Conservation (phyloP, 345 rosid genomes). For the Lenwebbia sp. region DNA sequence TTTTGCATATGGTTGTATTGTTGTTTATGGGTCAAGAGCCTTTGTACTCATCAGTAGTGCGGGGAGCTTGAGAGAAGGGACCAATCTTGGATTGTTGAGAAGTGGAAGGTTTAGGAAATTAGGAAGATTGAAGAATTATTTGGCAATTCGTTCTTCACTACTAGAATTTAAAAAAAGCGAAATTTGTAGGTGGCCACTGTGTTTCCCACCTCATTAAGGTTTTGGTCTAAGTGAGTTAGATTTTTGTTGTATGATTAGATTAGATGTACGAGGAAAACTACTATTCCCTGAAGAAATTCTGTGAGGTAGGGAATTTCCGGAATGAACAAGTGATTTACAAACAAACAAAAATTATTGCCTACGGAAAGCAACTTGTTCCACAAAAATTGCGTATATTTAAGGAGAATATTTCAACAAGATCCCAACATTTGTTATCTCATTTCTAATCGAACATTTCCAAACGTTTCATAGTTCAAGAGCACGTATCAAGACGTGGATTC, state of each 20-base stretch:
- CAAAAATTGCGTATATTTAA: too few relatives aligned
- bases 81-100: not conserved
- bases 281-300: too few relatives aligned
- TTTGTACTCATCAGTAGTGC: not conserved
- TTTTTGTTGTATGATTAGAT: not conserved
- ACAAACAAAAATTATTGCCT: too few relatives aligned
- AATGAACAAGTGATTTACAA: too few relatives aligned
- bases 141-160: not conserved
- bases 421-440: too few relatives aligned
- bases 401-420: too few relatives aligned
- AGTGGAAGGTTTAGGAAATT: not conserved
- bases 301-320: too few relatives aligned
- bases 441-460: too few relatives aligned
- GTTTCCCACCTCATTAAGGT: not conserved
- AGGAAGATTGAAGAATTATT: not conserved
- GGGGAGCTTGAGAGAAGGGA: not conserved
- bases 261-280: too few relatives aligned
- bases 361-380: too few relatives aligned
- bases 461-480: too few relatives aligned
- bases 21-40: not conserved
- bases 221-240: not conserved
- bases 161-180: not conserved
- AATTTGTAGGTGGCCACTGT: not conserved
- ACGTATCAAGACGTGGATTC: too few relatives aligned
- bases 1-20: not conserved